Evolutionary conservation across 2,329 filamentous ascomycete genomes (phyloP).

Genomic region (Cercospora janseana): DNA sequence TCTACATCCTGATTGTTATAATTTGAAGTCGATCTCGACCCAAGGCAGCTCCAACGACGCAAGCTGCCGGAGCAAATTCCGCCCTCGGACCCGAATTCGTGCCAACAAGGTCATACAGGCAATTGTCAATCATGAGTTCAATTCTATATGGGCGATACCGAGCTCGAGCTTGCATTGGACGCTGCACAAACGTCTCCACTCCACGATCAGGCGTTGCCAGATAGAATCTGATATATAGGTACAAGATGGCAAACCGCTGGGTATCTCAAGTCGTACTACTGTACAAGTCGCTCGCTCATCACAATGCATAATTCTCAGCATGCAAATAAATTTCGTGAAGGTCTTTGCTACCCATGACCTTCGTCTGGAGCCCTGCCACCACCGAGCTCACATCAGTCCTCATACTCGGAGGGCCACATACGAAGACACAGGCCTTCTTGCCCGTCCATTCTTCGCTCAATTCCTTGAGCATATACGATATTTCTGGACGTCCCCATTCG

Average conservation of each 20-base stretch:
- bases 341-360: constrained; percentile 67
- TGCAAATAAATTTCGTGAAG: constrained; percentile 91
- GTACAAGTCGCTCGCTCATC: constrained; percentile 29
- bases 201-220: too few relatives aligned
- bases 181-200: too few relatives aligned
- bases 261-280: constrained; percentile 6
- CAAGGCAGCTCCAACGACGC: constrained; percentile 4
- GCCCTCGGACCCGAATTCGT: background rate
- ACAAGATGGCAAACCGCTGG: background rate
- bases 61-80: constrained; percentile 1
- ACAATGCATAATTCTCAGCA: constrained; percentile 92
- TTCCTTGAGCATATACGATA: constrained; percentile 81
- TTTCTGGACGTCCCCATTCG: constrained; percentile 85
- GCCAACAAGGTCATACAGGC: too few relatives aligned
- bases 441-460: constrained; percentile 80
- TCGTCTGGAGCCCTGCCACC: constrained; percentile 76
- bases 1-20: background rate
- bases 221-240: constrained; percentile 1
- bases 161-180: too few relatives aligned
- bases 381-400: constrained; percentile 82
- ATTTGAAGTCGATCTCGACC: background rate
- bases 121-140: too few relatives aligned
- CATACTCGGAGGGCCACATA: constrained; percentile 87
- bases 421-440: constrained; percentile 80
- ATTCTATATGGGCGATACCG: too few relatives aligned